Evolutionary conservation across 2,329 filamentous ascomycete genomes (phyloP), one percentile per base, ranked within the genome.

Genomic region (Apiospora kogelbergensis): DNA sequence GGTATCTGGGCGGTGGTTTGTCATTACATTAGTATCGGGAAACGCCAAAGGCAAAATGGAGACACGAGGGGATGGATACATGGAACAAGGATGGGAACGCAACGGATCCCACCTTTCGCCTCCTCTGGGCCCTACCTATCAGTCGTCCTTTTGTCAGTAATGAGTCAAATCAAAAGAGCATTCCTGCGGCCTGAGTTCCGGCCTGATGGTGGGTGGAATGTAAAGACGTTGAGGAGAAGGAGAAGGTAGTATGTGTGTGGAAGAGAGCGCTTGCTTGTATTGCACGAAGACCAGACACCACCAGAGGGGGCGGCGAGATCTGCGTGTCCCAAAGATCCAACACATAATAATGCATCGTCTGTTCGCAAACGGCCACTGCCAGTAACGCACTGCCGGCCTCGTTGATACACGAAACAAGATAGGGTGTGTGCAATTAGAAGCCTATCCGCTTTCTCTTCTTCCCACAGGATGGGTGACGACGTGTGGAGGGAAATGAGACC

Each of bases 101-200:
- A 30, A 60, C 26, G 48, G 48, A 37, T 74, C 67, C 69, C 71
- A 73, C 71, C 67, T 67, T 71, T 68, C 70, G 67, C 70, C 67
- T 71, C 70, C 17, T 60, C 53, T 60, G 53, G 53, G 20, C 20
- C 53, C 30, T 60, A 60, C 53, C 30, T 60, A 60, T 60, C 53
- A 60, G 30, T 60, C 11, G 53, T 37, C 53, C 53, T 60, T 60
- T 37, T 37, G 53, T 60, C 53, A 45, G n/a, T 45, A 63, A 66
- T 68, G 68, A 68, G 44, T 66, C 69, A 68, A 67, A 70, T 68
- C 44, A 68, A 53, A 68, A 40, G 30, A 24, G 53, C n/a, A 66
- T 66, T 60, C 63, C 63, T 17, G 63, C 65, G 44, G 30, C 41
- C 44, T 20, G 53, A 42, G 53, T 33, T 37, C 30, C 53, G 17